These are phyloP conservation scores for Caryopteris hybrid DNA, from an alignment of 305 asterid species.

Conservation along the genomic window DNA sequence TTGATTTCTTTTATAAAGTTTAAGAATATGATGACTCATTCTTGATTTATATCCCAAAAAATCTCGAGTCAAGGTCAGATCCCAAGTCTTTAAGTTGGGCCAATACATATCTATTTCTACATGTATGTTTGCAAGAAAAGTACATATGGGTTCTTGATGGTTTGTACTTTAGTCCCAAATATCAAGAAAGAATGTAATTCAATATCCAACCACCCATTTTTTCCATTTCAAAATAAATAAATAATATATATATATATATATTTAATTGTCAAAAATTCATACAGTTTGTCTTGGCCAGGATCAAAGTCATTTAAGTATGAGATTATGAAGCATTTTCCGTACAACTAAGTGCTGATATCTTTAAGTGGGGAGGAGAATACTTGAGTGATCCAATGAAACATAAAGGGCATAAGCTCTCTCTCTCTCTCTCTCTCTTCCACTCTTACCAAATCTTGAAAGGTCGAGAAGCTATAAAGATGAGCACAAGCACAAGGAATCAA, in stretches of 20 bases:
- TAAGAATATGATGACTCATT: too few species aligned
- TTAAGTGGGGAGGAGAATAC: not conserved
- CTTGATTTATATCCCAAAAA: too few species aligned
- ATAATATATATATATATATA: too few species aligned
- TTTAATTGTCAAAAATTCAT: too few species aligned
- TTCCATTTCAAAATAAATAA: too few species aligned
- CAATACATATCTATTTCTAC: too few species aligned
- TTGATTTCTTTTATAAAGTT: too few species aligned
- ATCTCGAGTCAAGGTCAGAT: too few species aligned
- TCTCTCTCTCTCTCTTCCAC: not conserved
- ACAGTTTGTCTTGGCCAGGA: not conserved
- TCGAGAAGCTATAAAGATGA: conserved; percentile 34
- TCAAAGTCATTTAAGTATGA: not conserved
- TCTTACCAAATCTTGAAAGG: conserved; percentile 28
- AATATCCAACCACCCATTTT: too few species aligned
- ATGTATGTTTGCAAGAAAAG: too few species aligned
- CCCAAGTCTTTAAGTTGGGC: too few species aligned
- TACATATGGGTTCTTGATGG: not conserved
- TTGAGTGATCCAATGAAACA: not conserved
- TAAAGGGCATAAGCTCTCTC: not conserved
- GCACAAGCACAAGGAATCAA: conserved; percentile 42
- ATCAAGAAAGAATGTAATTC: too few species aligned
- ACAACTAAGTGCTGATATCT: conserved; percentile 3
- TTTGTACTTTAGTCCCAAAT: not conserved
- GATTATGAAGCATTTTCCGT: conserved; percentile 16